Base-by-base conservation (phyloP, 1,284 basidiomycete genomes). In the Stygiomarasmius scandens region DNA sequence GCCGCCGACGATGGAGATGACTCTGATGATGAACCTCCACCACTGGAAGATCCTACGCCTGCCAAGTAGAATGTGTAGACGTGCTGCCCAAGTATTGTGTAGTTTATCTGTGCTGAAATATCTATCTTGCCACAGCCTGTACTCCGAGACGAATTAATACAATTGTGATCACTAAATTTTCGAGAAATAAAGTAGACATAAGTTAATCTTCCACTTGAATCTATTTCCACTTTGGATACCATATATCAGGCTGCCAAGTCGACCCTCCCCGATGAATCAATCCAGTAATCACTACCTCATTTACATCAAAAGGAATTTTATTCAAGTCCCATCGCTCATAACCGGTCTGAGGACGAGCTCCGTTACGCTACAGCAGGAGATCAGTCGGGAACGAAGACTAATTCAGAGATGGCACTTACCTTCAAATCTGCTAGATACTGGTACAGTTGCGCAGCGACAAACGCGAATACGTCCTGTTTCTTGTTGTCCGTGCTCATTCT, bases 21-120 rank as follows among this genome's bases (percentile, higher is more conserved):
- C 14, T 85, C 83, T 54, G 87, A 87, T 48, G 87, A 84, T 36
- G 89, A 84, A 54, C 89, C 89, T 57, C 90, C 90, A 59, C 87
- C 90, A 63, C 84, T 92, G 48, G 90, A 92, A 74, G 82, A 85
- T 51, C 79, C 77, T 24, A 82, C 84, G 64, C 71, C 72, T 20
- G 36, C 63, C 32, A 68, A 61, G 48, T 61, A 58, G 48, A 61
- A 5, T 46, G 54, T 24, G 27, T 14, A 24, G 43, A 41, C 16
- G 38, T 16, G 4, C n/a, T 41, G 32, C 14, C 14, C 41, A 12
- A 16, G 44, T 32, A 52, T n/a, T 36, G 44, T 45, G 48, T 29
- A 29, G 25, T 19, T 14, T 49, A 41, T 41, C 38, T 27, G 14
- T 49, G 23, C 25, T 49, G 45, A 47, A 47, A 47, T 47, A 41